Base-by-base conservation (phyloP, 352 stramenopile genomes). In the Pythium aquatile region DNA sequence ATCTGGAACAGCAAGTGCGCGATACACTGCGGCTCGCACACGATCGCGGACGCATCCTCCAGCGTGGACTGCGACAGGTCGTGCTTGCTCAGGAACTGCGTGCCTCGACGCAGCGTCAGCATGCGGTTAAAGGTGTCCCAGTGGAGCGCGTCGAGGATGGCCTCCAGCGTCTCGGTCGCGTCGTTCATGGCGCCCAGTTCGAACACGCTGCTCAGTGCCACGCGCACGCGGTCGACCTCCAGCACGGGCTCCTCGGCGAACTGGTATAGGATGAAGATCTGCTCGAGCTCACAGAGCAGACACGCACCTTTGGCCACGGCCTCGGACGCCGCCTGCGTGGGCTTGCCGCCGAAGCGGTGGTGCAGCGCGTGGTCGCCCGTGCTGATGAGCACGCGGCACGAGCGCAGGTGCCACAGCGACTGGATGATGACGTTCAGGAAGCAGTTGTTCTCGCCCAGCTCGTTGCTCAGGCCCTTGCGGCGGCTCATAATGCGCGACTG, bases 371-470 rank as follows among this genome's bases (percentile, higher is more conserved):
- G 85, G 73, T 94, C 85, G 55, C 81, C 81, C 62, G 81, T 86
- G 32, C 70, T 78, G 54, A 94, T 90, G 55, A 94, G 81, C 66
- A 84, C 77, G 53, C 88, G 84, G 63, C 88, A 97, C 47, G 81
- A 90, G 46, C 88, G 83, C 35, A 97, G 70, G 73, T 96, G 87
- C 88, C 88, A 97, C n/a, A 97, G 70, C 40, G 79, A 92, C 81
- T 97, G 88, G 63, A 97, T 92, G 58, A 97, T 88, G 14, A 97
- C 88, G 70, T 97, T 97, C 4, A 97, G 75, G 72, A 96, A 97
- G 76, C 88, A 97, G 73, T 97, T 96, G 76, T 97, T 97, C 49
- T 87, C 70, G 58, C 88, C 88, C 20, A 83, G 48, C 7, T 93
- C 80, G 77, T 97, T 97, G 56, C 75, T 81, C 53, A 97, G 82